Evolutionary conservation across 2,329 filamentous ascomycete genomes (phyloP).

Genomic region (Colletotrichum horii): DNA sequence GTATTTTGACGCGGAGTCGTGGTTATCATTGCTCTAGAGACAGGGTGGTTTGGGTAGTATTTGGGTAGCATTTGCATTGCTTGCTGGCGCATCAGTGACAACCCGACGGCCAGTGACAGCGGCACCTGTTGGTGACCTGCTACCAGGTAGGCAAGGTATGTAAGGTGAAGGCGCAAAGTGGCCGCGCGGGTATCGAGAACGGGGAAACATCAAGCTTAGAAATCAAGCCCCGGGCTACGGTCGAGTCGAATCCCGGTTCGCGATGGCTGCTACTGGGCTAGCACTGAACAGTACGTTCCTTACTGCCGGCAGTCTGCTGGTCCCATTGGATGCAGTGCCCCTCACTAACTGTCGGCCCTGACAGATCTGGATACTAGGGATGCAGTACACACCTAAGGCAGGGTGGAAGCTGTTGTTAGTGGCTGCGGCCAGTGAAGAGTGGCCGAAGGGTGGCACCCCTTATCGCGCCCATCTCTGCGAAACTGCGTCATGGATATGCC

Average conservation of each 20-base stretch:
- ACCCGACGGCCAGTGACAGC: background rate
- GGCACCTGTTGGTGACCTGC: background rate
- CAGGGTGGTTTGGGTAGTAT: background rate
- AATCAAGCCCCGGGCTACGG: background rate
- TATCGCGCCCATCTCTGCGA: constrained; percentile 10
- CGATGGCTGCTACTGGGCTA: background rate
- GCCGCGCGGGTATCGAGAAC: constrained; percentile 7
- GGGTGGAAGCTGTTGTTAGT: background rate
- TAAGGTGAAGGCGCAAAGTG: background rate
- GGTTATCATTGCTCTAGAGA: background rate
- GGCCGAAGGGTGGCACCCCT: background rate
- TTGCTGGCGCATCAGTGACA: background rate
- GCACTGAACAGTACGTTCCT: background rate
- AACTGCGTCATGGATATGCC: constrained; percentile 20
- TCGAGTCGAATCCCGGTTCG: background rate
- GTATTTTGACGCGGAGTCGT: background rate
- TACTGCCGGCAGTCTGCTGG: no score
- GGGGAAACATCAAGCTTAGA: constrained; percentile 4
- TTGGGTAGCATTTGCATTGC: background rate
- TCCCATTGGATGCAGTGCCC: background rate
- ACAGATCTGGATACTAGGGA: constrained; percentile 6
- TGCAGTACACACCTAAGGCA: background rate
- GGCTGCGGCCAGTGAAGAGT: background rate
- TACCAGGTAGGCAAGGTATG: no score
- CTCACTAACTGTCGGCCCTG: background rate